These are phyloP conservation scores for Pythium aquatile DNA, from an alignment of 352 stramenopile genomes.

Conservation along the genomic window DNA sequence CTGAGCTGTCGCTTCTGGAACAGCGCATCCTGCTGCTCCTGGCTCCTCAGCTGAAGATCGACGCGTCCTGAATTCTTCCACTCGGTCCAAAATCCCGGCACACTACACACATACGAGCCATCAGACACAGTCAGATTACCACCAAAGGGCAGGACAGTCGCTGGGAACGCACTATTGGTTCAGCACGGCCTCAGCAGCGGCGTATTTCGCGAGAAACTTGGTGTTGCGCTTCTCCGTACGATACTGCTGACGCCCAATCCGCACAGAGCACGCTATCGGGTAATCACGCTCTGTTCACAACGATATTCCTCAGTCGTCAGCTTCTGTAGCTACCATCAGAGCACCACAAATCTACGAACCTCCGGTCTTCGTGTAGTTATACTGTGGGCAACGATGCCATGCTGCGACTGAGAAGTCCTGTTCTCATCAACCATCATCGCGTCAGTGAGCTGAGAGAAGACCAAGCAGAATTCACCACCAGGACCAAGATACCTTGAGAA, in stretches of 20 bases:
- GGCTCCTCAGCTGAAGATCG: neutral
- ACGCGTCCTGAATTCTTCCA: neutral
- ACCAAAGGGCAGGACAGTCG: neutral
- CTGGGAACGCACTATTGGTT: constrained; percentile 21
- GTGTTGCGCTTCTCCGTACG: neutral
- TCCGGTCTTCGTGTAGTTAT: constrained; percentile 26
- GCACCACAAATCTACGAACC: constrained; percentile 9
- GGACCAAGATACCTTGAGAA: constrained; percentile 25
- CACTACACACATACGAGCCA: neutral
- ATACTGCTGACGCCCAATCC: constrained; percentile 27
- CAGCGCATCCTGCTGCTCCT: neutral
- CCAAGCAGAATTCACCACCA: no score
- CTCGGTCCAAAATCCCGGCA: neutral
- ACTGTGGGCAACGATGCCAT: constrained; percentile 23
- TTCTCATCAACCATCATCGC: neutral
- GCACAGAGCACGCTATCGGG: constrained; percentile 25
- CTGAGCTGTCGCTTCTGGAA: neutral
- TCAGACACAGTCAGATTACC: neutral
- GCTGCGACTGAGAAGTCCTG: constrained; percentile 25
- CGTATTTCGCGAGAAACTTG: constrained; percentile 30
- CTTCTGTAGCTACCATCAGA: neutral
- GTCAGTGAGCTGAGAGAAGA: neutral
- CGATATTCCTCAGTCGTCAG: neutral
- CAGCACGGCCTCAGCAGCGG: constrained; percentile 28
- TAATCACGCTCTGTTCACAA: constrained; percentile 10